Base-by-base conservation (phyloP, 371 early-diverging fungal species). In the Mucor indicus region DNA sequence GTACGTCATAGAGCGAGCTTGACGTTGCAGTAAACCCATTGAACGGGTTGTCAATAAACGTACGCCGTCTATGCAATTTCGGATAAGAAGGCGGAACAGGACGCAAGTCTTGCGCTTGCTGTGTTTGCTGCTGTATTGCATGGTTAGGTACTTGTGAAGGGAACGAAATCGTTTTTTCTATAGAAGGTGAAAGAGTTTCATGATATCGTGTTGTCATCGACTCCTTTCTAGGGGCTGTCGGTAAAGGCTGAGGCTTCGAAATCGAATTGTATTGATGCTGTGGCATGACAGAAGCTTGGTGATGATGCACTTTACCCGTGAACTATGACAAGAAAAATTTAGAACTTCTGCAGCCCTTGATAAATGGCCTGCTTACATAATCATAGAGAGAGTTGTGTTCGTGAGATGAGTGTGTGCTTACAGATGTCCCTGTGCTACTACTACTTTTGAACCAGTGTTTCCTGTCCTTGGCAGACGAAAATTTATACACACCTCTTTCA, bases 31-130 rank as follows among this genome's bases (percentile, higher is more conserved):
- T 80, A 48, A 84, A 84, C 23, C 80, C 80, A 50, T 78, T 63
- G 35, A 64, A 79, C 0, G 84, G 84, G 36, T 84, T 80, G 39
- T 84, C 84, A 44, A 84, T 79, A 39, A 75, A 64, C 1, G 84
- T 81, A 33, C 59, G 58, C n/a, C 73, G 61, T 50, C 75, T 53
- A 39, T 61, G 47, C 19, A 69, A 39, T 27, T 50, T 42, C 15
- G 44, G 30, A 27, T 53, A 29, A 38, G 58, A 30, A 21, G 50
- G 27, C 38, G 48, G 46, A 19, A 42, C 43, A 9, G 54, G 60
- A 1, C 37, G 33, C 9, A 47, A 24, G 4, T 53, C 48, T 6
- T 33, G 8, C n/a, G 17, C 29, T 23, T 25, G 29, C 19, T 38
- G 31, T 25, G 31, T 22, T 48, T 38, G 19, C 23, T 37, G 38